Percentiles rank a stretch among this genome's conserved stretches.
Conservation (phyloP, 1,139 yeast species). For the Yamadazyma dushanensis region DNA sequence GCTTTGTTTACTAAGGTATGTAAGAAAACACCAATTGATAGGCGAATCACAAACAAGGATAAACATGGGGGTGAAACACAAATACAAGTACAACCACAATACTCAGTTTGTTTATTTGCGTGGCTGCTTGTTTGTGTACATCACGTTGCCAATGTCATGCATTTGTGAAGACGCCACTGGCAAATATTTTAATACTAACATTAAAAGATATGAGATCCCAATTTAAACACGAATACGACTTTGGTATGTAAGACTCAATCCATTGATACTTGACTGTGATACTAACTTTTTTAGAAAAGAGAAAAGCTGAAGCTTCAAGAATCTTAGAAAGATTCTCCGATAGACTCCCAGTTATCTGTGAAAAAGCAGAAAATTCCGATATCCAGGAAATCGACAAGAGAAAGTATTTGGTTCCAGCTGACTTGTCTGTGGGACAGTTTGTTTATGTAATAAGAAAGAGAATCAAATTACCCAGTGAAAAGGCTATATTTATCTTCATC, state of each 20-base stretch:
- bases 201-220: conserved; percentile 68
- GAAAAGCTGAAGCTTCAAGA: conserved; percentile 93
- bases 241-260: conserved; percentile 26
- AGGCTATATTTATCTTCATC: conserved; percentile 95
- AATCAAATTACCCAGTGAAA: conserved; percentile 92
- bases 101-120: background rate
- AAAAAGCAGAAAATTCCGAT: conserved; percentile 95
- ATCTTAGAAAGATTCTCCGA: conserved; percentile 87
- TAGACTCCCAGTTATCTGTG: conserved; percentile 96
- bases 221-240: conserved; percentile 89
- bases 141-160: background rate
- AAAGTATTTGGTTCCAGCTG: conserved; percentile 94
- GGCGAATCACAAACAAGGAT: background rate
- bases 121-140: background rate
- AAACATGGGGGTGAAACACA: background rate
- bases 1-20: conserved; percentile 1
- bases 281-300: conserved; percentile 55
- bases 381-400: conserved; percentile 96
- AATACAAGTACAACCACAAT: background rate
- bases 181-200: conserved; percentile 8
- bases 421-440: conserved; percentile 95
- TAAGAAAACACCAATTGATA: no score
- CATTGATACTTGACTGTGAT: background rate
- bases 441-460: conserved; percentile 96
- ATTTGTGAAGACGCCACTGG: background rate